phyloP scores from a whole-genome alignment of 768 basidiomycete species.

The Kwoniella sp. region DNA sequence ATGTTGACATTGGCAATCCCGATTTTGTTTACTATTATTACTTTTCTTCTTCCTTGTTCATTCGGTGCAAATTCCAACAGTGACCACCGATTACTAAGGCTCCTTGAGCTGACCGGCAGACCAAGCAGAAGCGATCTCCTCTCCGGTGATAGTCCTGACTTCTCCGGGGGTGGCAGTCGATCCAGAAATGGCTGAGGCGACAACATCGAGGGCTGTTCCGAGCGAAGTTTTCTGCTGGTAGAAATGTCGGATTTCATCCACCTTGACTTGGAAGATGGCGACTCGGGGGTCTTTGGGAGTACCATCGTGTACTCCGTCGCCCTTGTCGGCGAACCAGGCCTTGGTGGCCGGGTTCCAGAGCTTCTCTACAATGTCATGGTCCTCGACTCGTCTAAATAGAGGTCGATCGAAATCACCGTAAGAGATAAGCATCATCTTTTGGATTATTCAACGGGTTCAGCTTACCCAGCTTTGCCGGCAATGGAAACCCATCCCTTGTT shows the following conservation, averaged over 20 bases:
- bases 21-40: background rate
- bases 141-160: slow-evolving; percentile 69
- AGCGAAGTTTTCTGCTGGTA: slow-evolving; percentile 65
- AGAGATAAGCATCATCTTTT: too few species aligned
- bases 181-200: slow-evolving; percentile 65
- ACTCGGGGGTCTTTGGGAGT: slow-evolving; percentile 76
- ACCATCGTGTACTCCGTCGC: slow-evolving; percentile 83
- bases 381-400: slow-evolving; percentile 55
- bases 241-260: slow-evolving; percentile 74
- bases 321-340: slow-evolving; percentile 84
- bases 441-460: too few species aligned
- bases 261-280: slow-evolving; percentile 73
- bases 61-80: too few species aligned
- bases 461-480: slow-evolving; percentile 68
- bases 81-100: slow-evolving; percentile 21
- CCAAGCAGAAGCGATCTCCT: slow-evolving; percentile 63
- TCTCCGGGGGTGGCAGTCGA: slow-evolving; percentile 71
- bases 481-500: slow-evolving; percentile 79
- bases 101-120: slow-evolving; percentile 42
- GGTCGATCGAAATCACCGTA: too few species aligned
- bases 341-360: slow-evolving; percentile 52
- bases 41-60: background rate
- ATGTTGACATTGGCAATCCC: slow-evolving; percentile 21
- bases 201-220: slow-evolving; percentile 66
- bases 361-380: slow-evolving; percentile 48